These are phyloP conservation scores for Sugiyamaella neomexicana DNA, from an alignment of 1,139 yeast genomes.

Conservation along the genomic window DNA sequence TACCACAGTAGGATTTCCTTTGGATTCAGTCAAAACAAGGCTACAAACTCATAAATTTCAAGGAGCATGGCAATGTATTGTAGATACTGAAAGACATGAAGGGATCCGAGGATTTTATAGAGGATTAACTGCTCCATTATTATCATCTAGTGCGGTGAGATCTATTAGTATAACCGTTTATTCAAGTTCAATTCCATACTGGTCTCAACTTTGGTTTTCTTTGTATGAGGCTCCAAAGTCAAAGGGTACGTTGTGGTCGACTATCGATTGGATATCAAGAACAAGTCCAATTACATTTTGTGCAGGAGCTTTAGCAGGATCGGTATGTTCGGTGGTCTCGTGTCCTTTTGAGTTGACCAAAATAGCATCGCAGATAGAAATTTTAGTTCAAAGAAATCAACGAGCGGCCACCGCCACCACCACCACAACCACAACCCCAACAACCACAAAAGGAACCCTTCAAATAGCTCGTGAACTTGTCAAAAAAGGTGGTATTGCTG, in stretches of 20 bases:
- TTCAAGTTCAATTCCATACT: slow-evolving; percentile 54
- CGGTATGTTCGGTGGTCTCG: slow-evolving; percentile 62
- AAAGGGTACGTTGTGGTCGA: slow-evolving; percentile 11
- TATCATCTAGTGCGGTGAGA: slow-evolving; percentile 33
- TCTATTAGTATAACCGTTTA: slow-evolving; percentile 60
- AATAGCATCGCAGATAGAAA: slow-evolving; percentile 69
- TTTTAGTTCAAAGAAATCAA: slow-evolving; percentile 43
- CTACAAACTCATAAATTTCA: slow-evolving; percentile 75
- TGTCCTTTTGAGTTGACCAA: slow-evolving; percentile 88
- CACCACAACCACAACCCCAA: not conserved
- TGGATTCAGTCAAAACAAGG: slow-evolving; percentile 81
- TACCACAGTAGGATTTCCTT: slow-evolving; percentile 76
- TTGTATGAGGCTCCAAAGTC: slow-evolving; percentile 27
- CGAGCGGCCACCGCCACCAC: slow-evolving; percentile 8
- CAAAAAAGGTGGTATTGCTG: slow-evolving; percentile 57
- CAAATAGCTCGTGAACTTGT: slow-evolving; percentile 55
- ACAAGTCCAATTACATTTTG: slow-evolving; percentile 66
- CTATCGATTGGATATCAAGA: slow-evolving; percentile 41
- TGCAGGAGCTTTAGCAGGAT: slow-evolving; percentile 70
- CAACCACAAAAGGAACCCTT: slow-evolving; percentile 39
- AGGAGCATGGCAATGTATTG: slow-evolving; percentile 59
- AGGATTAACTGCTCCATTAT: slow-evolving; percentile 41
- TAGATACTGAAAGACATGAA: slow-evolving; percentile 57
- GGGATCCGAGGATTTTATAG: slow-evolving; percentile 73
- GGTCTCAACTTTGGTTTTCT: slow-evolving; percentile 30